Evolutionary conservation across 2,329 filamentous ascomycete species (phyloP).

Genomic region (Xenoacremonium recifei): DNA sequence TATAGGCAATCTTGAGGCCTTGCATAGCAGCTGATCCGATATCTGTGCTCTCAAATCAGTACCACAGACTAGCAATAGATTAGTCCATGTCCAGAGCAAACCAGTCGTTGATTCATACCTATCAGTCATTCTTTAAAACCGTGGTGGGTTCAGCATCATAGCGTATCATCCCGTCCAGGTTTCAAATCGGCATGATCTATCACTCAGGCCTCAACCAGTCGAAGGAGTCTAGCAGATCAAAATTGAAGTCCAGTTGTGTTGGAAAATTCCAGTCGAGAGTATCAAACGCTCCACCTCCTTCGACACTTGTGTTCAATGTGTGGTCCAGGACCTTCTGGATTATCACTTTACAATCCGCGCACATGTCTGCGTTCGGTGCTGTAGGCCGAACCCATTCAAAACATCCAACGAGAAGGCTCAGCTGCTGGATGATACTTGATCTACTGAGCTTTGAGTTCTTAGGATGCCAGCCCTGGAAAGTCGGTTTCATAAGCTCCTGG

Average conservation of each 20-base stretch:
- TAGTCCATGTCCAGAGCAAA: too few species aligned
- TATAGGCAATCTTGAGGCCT: not conserved
- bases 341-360: slow-evolving; percentile 43
- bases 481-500: slow-evolving; percentile 46
- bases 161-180: too few species aligned
- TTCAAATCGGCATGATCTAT: too few species aligned
- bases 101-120: too few species aligned
- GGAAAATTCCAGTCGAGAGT: slow-evolving; percentile 35
- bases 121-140: too few species aligned
- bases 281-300: slow-evolving; percentile 20
- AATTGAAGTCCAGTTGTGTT: slow-evolving; percentile 38
- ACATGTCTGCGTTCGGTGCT: slow-evolving; percentile 49
- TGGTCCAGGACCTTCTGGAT: slow-evolving; percentile 51
- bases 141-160: too few species aligned
- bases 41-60: too few species aligned
- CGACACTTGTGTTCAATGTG: slow-evolving; percentile 39
- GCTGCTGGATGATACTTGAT: slow-evolving; percentile 50
- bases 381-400: slow-evolving; percentile 49
- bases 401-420: slow-evolving; percentile 50
- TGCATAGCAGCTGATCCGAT: not conserved
- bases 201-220: slow-evolving; percentile 42
- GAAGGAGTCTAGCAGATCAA: slow-evolving; percentile 49
- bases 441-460: slow-evolving; percentile 37
- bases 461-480: slow-evolving; percentile 31
- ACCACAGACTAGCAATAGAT: too few species aligned